Percentiles rank a stretch among this genome's conserved stretches.
These are phyloP conservation scores for Hansenula anomala DNA, from an alignment of 1,139 yeast genomes.

Conservation along the genomic window DNA sequence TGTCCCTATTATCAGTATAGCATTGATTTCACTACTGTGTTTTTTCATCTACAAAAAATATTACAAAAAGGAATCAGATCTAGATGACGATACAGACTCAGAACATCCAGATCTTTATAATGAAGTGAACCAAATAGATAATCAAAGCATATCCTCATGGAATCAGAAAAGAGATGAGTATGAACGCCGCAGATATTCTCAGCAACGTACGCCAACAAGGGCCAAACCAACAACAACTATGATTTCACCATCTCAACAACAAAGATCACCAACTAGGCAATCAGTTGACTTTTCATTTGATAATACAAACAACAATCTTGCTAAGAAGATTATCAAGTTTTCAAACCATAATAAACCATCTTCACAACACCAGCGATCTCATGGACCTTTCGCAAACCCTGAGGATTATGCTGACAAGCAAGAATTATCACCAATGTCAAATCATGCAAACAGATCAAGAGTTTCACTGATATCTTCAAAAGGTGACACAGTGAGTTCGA, in stretches of 20 bases:
- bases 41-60: constrained; percentile 11
- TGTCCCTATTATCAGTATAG: constrained; percentile 9
- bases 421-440: constrained; percentile 11
- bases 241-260: not conserved
- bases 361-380: not conserved
- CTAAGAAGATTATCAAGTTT: constrained; percentile 5
- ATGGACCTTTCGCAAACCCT: constrained; percentile 18
- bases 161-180: constrained; percentile 17
- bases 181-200: constrained; percentile 5
- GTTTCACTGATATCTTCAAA: constrained; percentile 4
- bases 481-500: constrained; percentile 3
- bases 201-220: not conserved
- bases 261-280: constrained; percentile 1
- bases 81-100: constrained; percentile 6
- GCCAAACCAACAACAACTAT: not conserved
- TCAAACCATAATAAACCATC: constrained; percentile 2
- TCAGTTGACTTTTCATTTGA: constrained; percentile 6
- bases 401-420: constrained; percentile 19
- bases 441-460: constrained; percentile 9
- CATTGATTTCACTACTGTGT: not conserved
- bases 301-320: constrained; percentile 3
- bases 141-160: constrained; percentile 21
- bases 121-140: constrained; percentile 15
- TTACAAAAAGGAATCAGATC: not conserved
- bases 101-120: constrained; percentile 13